Conservation (phyloP, 768 basidiomycete species). For the Lyophyllum decastes region DNA sequence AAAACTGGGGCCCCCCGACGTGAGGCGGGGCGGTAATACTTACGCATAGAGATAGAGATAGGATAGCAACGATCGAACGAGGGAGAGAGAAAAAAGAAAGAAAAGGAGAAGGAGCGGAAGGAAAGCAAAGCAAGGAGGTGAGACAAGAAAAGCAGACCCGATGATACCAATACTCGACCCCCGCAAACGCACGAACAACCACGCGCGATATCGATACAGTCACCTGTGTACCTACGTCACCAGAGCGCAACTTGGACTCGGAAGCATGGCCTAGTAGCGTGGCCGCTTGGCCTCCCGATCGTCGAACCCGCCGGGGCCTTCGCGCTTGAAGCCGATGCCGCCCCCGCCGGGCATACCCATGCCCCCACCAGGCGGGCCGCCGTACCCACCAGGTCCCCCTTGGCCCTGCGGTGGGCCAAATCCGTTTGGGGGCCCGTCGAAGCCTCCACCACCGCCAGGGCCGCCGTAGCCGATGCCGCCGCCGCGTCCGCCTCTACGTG, state of each 20-base stretch:
- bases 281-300: conserved; percentile 83
- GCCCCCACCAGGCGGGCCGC: conserved; percentile 40
- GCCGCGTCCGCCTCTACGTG: conserved; percentile 59
- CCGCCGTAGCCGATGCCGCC: conserved; percentile 74
- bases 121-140: conserved; percentile 6
- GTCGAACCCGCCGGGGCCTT: conserved; percentile 76
- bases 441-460: conserved; percentile 46
- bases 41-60: conserved; percentile 20
- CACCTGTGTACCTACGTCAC: conserved; percentile 20
- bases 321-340: conserved; percentile 77
- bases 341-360: conserved; percentile 49
- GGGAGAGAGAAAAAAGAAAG: background rate
- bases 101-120: background rate
- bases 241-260: background rate
- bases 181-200: background rate
- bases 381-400: conserved; percentile 36
- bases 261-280: conserved; percentile 57
- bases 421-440: conserved; percentile 53
- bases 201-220: conserved; percentile 1
- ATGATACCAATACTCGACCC: conserved; percentile 3
- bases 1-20: conserved; percentile 10
- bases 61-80: conserved; percentile 3
- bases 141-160: background rate
- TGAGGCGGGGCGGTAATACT: conserved; percentile 23
- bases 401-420: conserved; percentile 35